phyloP scores from a whole-genome alignment of 257 asterid species.

The Salvia rosmarinus region DNA sequence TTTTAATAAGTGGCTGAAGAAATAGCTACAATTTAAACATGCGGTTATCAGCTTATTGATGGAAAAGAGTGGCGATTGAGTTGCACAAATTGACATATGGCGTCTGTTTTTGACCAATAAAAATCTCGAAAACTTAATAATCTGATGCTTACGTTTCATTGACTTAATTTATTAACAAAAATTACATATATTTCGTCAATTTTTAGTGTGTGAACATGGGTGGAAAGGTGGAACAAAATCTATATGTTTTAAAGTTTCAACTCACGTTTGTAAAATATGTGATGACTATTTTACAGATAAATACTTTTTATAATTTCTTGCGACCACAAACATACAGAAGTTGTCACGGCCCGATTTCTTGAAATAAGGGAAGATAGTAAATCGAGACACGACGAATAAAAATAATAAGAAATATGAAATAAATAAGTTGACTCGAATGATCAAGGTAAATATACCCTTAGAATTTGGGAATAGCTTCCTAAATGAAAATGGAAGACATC shows the following conservation, averaged over 20 bases:
- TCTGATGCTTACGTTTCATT: background rate
- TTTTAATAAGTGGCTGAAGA: background rate
- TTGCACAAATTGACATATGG: background rate
- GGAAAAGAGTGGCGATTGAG: background rate
- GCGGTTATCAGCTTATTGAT: background rate
- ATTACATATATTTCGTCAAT: background rate
- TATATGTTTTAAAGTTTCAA: background rate
- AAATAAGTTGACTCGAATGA: too few relatives aligned
- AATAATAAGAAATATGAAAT: too few relatives aligned
- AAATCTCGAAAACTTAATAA: background rate
- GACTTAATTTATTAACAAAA: background rate
- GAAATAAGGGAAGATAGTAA: too few relatives aligned
- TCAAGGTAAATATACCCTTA: too few relatives aligned
- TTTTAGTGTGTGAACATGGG: conserved; percentile 3
- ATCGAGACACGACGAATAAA: too few relatives aligned
- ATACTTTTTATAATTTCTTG: background rate
- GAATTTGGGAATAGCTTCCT: too few relatives aligned
- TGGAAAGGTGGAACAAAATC: conserved; percentile 5
- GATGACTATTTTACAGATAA: background rate
- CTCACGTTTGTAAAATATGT: background rate
- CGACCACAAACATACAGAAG: too few relatives aligned
- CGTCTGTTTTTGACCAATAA: background rate
- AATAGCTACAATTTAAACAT: background rate
- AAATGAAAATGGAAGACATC: too few relatives aligned
- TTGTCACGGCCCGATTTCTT: too few relatives aligned